Percentiles rank a stretch among this genome's conserved stretches.
phyloP scores from a whole-genome alignment of 495 filamentous ascomycete genomes.

The Friedmanniomyces endolithicus region DNA sequence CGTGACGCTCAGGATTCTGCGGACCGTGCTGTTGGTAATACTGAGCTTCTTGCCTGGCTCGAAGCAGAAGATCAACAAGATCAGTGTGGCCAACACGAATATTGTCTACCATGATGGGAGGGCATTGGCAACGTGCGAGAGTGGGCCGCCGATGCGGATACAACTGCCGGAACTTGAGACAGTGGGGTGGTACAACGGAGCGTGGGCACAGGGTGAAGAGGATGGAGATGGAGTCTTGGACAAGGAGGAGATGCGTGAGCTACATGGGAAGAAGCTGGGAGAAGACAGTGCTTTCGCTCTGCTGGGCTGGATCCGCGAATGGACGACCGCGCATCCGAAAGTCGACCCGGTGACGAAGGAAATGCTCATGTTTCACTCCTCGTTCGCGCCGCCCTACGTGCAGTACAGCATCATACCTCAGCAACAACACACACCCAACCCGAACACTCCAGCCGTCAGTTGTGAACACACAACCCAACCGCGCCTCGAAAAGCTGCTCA shows the following conservation, averaged over 20 bases:
- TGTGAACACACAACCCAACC: background rate
- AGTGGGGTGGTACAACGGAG: conserved; percentile 54
- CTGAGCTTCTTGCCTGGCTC: conserved; percentile 44
- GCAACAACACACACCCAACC: background rate
- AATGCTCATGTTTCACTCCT: conserved; percentile 50
- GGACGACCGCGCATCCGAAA: conserved; percentile 56
- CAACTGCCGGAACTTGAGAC: conserved; percentile 48
- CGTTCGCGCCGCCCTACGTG: conserved; percentile 49
- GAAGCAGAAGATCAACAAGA: conserved; percentile 41
- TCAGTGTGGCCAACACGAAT: conserved; percentile 53
- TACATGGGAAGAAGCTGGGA: conserved; percentile 33
- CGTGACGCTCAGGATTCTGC: conserved; percentile 36
- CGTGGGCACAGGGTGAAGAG: conserved; percentile 37
- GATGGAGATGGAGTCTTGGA: background rate
- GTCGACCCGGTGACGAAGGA: conserved; percentile 48
- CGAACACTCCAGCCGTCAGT: no score
- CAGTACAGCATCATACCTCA: conserved; percentile 48
- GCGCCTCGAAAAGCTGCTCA: conserved; percentile 27
- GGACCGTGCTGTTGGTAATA: conserved; percentile 41
- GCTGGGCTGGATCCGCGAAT: conserved; percentile 48
- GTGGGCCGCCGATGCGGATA: conserved; percentile 52
- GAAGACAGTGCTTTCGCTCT: conserved; percentile 26
- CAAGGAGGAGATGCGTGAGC: conserved; percentile 21
- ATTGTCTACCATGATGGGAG: conserved; percentile 52
- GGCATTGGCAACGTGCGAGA: conserved; percentile 54